Evolutionary conservation across 2,329 filamentous ascomycete genomes (phyloP), one percentile per base, ranked within the genome.

Genomic region (Neonectria faginata): DNA sequence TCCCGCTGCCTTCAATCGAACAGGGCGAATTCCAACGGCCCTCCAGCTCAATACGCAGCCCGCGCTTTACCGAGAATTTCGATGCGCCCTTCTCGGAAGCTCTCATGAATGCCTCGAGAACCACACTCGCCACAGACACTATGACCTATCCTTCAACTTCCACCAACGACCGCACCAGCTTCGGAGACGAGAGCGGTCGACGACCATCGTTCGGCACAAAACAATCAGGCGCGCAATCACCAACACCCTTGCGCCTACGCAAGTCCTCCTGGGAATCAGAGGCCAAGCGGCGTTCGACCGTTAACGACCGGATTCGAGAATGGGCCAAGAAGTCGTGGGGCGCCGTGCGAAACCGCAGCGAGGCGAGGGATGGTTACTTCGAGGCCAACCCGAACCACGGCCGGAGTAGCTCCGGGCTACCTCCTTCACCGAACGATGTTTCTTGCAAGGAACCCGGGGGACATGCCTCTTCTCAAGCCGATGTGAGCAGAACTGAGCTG

Each of bases 11-110:
- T 25, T 60, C 52, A 22, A 68, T 65, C 51, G 70, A 70, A 22
- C 67, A 64, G n/a, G 53, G 53, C 57, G 70, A 73, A 6, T 45
- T 66, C 59, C 70, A 70, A 48, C 69, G 58, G 57, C 63, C 69
- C 31, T 64, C 58, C 44, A 62, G 44, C 57, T 70, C 68, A 33
- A 60, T 73, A 53, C 70, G 72, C 57, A 77, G 72, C 53, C 78
- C 78, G 14, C 76, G 78, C 33, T 80, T 80, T 65, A 74, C 62
- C 64, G 78, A 80, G 66, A 76, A 80, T 59, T 80, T 80, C 62
- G 74, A 80, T 62, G 78, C 78, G 2, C 78, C 78, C 16, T 79
- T 80, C 65, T 79, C 76, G 39, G 74, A 76, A 65, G 74, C 73
- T 8, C 70, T 80, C 31, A 65, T 78, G 65, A 76, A 78, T 57